A percentile compares a stretch with the other conserved stretches of the same genome.
phyloP scores from a whole-genome alignment of 805 yeast species.

The Blastobotrys americana region DNA sequence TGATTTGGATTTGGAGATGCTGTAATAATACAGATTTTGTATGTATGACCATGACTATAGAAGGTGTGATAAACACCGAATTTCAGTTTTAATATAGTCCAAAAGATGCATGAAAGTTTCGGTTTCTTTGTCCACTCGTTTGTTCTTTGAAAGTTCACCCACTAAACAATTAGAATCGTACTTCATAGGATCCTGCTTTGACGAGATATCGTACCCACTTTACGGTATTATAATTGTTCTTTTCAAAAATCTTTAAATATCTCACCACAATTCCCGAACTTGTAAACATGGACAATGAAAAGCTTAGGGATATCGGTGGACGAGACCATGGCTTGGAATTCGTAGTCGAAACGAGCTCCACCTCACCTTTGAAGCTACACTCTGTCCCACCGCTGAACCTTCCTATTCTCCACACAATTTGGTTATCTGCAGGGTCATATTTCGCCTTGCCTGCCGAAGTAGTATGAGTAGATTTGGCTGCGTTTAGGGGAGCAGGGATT shows the following conservation, averaged over 20 bases:
- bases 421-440: conserved; percentile 57
- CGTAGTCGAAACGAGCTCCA: conserved; percentile 33
- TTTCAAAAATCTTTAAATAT: conserved; percentile 58
- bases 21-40: too few species aligned
- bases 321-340: conserved; percentile 45
- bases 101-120: neutral
- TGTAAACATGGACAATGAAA: conserved; percentile 66
- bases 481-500: conserved; percentile 63
- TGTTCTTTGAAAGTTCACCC: neutral
- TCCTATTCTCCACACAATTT: conserved; percentile 61
- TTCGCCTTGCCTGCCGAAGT: conserved; percentile 60
- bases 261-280: conserved; percentile 70
- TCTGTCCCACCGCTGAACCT: conserved; percentile 64
- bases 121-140: neutral
- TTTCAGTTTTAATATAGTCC: neutral
- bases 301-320: conserved; percentile 69
- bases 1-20: too few species aligned
- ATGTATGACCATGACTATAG: too few species aligned
- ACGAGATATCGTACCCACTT: conserved; percentile 84
- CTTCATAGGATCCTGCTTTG: conserved; percentile 73
- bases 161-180: conserved; percentile 44
- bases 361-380: conserved; percentile 50
- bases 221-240: conserved; percentile 56
- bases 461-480: conserved; percentile 39
- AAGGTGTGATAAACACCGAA: too few species aligned